Percentiles rank a stretch among this genome's conserved stretches.
Evolutionary conservation across 2,329 filamentous ascomycete species (phyloP).

Genomic region (Botrytis fabae): DNA sequence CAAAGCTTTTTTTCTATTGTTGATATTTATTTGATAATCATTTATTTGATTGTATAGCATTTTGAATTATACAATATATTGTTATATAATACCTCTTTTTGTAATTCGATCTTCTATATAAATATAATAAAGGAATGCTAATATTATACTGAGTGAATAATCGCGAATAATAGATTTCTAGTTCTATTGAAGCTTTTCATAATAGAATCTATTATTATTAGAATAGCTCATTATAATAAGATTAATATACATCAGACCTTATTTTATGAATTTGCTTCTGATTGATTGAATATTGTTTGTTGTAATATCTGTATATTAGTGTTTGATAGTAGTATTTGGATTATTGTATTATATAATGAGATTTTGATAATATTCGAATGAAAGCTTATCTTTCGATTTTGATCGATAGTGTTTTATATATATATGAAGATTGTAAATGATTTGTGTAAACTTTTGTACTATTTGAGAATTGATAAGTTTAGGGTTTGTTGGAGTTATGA

Average conservation of each 20-base stretch:
- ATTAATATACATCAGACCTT: background rate
- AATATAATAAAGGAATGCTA: constrained; percentile 25
- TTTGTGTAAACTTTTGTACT: background rate
- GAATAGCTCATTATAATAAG: background rate
- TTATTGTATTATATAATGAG: constrained; percentile 24
- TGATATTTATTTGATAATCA: constrained; percentile 21
- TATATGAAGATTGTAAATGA: constrained; percentile 15
- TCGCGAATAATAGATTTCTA: constrained; percentile 22
- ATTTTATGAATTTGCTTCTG: background rate
- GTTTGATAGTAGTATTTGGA: background rate
- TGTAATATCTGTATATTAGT: background rate
- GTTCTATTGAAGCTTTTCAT: constrained; percentile 22
- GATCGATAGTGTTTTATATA: constrained; percentile 26
- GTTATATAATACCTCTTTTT: constrained; percentile 22
- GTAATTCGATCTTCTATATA: constrained; percentile 20
- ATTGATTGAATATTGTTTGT: background rate
- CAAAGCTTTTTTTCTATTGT: constrained; percentile 24
- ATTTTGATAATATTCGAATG: constrained; percentile 26
- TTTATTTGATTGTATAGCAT: constrained; percentile 24
- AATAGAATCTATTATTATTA: constrained; percentile 20
- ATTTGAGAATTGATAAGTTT: background rate
- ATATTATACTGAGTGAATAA: constrained; percentile 22
- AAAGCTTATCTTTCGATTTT: constrained; percentile 22
- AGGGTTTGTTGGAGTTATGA: background rate
- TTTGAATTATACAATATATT: constrained; percentile 25